Percentiles rank a stretch among this genome's conserved stretches.
These are phyloP conservation scores for Lasiodiplodia theobromae DNA, from an alignment of 2,329 filamentous ascomycete genomes.

Conservation along the genomic window DNA sequence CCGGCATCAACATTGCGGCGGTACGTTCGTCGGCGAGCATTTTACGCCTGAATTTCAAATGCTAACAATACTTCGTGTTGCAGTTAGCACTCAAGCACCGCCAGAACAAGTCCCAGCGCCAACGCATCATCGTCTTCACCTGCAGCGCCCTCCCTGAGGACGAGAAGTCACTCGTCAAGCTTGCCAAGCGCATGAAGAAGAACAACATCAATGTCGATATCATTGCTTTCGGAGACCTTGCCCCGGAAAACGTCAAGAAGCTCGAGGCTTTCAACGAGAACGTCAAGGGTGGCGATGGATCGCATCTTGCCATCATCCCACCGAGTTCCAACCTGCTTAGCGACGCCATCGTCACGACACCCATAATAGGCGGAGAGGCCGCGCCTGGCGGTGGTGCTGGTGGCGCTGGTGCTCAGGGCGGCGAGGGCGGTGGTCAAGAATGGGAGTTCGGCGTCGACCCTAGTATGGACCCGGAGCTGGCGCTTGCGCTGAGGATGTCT, in stretches of 20 bases:
- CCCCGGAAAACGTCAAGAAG: conserved; percentile 87
- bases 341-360: conserved; percentile 87
- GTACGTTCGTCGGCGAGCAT: conserved; percentile 61
- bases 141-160: conserved; percentile 92
- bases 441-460: conserved; percentile 94
- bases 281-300: conserved; percentile 90
- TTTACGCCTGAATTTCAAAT: neutral
- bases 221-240: conserved; percentile 90
- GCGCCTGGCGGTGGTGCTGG: conserved; percentile 65
- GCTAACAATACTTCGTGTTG: neutral
- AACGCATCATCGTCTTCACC: conserved; percentile 95
- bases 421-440: conserved; percentile 62
- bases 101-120: conserved; percentile 95
- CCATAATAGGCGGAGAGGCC: conserved; percentile 86
- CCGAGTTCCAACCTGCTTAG: conserved; percentile 91
- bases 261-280: conserved; percentile 91
- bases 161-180: conserved; percentile 84
- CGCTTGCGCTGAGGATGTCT: conserved; percentile 93
- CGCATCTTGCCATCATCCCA: conserved; percentile 87
- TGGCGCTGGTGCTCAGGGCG: conserved; percentile 60
- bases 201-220: conserved; percentile 96
- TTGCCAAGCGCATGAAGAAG: conserved; percentile 99
- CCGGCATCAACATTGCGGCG: conserved; percentile 91
- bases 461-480: conserved; percentile 89
- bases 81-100: conserved; percentile 96